Percentiles rank a stretch among this genome's conserved stretches.
phyloP scores from a whole-genome alignment of 2,329 filamentous ascomycete genomes.

The Neurospora sp. region DNA sequence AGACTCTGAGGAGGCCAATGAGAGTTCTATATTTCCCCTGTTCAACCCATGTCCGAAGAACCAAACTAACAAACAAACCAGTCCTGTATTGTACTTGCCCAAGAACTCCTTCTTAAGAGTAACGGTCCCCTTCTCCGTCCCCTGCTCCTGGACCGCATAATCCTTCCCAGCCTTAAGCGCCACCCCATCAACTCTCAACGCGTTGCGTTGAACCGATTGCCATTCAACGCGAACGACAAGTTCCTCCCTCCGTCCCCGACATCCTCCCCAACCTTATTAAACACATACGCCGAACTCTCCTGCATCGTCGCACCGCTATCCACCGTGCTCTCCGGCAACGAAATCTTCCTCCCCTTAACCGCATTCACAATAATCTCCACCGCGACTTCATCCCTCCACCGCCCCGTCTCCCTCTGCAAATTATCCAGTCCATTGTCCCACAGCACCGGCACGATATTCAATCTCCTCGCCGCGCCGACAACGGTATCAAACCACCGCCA shows the following conservation, averaged over 20 bases:
- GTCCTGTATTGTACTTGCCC: conserved; percentile 20
- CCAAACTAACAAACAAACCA: no score
- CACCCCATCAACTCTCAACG: conserved; percentile 27
- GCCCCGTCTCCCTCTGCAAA: conserved; percentile 36
- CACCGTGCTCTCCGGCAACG: conserved; percentile 39
- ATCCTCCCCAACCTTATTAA: conserved; percentile 36
- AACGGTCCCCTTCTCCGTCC: conserved; percentile 28
- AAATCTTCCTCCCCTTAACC: conserved; percentile 32
- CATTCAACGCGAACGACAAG: conserved; percentile 42
- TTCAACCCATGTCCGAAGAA: no score
- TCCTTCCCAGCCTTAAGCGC: conserved; percentile 28
- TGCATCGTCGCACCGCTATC: conserved; percentile 36
- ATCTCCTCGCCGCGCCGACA: conserved; percentile 34
- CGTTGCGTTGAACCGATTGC: conserved; percentile 36
- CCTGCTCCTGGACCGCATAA: conserved; percentile 32
- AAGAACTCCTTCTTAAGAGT: conserved; percentile 39
- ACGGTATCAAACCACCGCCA: conserved; percentile 50
- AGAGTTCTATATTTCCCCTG: no score
- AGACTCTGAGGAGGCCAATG: no score
- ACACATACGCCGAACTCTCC: conserved; percentile 42
- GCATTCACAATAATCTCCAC: conserved; percentile 38
- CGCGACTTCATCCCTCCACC: conserved; percentile 40
- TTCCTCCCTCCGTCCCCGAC: conserved; percentile 27
- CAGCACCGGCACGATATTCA: conserved; percentile 39
- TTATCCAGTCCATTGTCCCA: conserved; percentile 53